Evolutionary conservation across 1,139 yeast species (phyloP).

Genomic region (Candida tunisiensis): DNA sequence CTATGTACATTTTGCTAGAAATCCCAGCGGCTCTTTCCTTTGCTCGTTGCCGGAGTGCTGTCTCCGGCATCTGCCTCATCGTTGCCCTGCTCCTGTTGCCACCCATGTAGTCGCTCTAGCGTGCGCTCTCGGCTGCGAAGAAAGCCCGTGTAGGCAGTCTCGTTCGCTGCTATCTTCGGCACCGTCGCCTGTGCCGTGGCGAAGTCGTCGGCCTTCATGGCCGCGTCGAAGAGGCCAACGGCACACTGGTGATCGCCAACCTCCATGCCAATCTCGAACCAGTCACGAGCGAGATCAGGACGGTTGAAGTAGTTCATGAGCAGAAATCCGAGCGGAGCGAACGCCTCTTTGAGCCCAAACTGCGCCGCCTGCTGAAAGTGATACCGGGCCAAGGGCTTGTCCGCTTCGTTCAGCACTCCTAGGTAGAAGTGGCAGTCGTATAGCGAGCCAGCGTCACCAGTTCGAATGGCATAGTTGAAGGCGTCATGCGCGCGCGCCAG

Average conservation of each 20-base stretch:
- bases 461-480: slow-evolving; percentile 39
- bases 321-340: slow-evolving; percentile 60
- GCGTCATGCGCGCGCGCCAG: slow-evolving; percentile 34
- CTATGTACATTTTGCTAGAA: no score
- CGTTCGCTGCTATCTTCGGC: no score
- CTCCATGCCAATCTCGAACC: slow-evolving; percentile 75
- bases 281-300: slow-evolving; percentile 47
- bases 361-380: slow-evolving; percentile 66
- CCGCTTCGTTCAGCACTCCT: slow-evolving; percentile 40
- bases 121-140: no score
- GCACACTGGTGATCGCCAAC: slow-evolving; percentile 40
- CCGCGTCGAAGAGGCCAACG: slow-evolving; percentile 58
- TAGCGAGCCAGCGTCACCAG: slow-evolving; percentile 21
- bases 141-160: no score
- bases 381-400: slow-evolving; percentile 28
- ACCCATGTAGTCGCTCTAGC: no score
- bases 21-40: no score
- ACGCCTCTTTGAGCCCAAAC: slow-evolving; percentile 61
- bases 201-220: no score
- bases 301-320: slow-evolving; percentile 31
- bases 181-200: no score
- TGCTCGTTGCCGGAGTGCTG: no score
- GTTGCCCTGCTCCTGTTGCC: no score
- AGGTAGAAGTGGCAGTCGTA: slow-evolving; percentile 61
- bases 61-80: no score